Percentiles rank a stretch among this genome's conserved stretches.
These are phyloP conservation scores for Ganoderma lingzhi DNA, from an alignment of 1,284 basidiomycete genomes.

Conservation along the genomic window DNA sequence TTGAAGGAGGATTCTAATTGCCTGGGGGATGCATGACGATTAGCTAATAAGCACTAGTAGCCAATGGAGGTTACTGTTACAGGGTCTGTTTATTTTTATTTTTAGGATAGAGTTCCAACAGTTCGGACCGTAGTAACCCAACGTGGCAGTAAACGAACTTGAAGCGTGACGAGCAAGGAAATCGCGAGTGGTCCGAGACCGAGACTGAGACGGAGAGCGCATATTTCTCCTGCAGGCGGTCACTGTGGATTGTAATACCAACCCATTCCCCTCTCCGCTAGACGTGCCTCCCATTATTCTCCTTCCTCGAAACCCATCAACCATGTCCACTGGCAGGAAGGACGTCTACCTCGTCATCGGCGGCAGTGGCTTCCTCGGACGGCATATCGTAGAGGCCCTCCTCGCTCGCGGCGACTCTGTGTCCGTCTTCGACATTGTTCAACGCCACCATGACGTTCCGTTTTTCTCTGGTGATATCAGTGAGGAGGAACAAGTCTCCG, in stretches of 20 bases:
- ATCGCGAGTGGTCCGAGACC: constrained; percentile 8
- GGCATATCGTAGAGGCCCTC: constrained; percentile 89
- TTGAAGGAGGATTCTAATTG: no score
- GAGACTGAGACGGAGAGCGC: constrained; percentile 19
- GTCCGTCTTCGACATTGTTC: constrained; percentile 89
- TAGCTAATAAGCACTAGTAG: no score
- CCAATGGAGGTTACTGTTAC: no score
- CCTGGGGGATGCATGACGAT: no score
- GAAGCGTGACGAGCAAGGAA: not conserved
- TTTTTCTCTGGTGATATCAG: constrained; percentile 91
- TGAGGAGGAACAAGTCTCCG: constrained; percentile 74
- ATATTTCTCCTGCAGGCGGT: constrained; percentile 19
- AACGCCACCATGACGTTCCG: constrained; percentile 85
- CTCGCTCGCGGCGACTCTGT: constrained; percentile 83
- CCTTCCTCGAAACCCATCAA: not conserved
- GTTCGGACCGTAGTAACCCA: not conserved
- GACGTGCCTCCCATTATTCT: not conserved
- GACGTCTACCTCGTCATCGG: constrained; percentile 88
- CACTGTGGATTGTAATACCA: not conserved
- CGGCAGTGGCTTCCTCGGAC: constrained; percentile 91
- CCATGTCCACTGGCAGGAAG: constrained; percentile 39
- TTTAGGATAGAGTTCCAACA: not conserved
- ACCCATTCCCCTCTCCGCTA: constrained; percentile 2
- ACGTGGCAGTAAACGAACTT: not conserved
- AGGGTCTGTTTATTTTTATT: not conserved